Base-by-base conservation (phyloP, 1,284 basidiomycete species). In the Leccinum huronense region DNA sequence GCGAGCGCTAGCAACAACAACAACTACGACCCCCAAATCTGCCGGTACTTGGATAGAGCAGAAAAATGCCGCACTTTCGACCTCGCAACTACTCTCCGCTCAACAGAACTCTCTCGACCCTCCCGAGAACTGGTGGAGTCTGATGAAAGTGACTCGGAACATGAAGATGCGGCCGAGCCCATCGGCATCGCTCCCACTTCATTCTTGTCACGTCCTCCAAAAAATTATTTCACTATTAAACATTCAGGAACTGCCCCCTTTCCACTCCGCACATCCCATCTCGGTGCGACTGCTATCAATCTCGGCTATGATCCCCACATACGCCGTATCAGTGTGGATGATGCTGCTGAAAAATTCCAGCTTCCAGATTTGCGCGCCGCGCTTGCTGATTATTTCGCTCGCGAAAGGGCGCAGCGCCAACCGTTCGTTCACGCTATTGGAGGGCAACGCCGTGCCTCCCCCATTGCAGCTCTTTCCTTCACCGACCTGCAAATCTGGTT, bases 401-500 rank as follows among this genome's bases (percentile, higher is more conserved):
- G 54, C 14, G 54, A 34, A 33, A 19, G 16, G 31, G 31, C 31
- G 31, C n/a, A 33, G 13, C 8, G 16, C 30, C 14, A 34, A 57
- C 31, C 55, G 16, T 57, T 57, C n/a, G n/a, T 57, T 36, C 55
- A 57, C 19, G 4, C 55, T 33, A 14, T 57, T 8, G 31, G 55
- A 10, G 55, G 55, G n/a, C 55, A 9, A 30, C 11, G 55, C 33
- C 55, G 31, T 57, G 55, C 31, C 8, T 36, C 55, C n/a, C 55
- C 33, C 5, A 36, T 10, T 34, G 33, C 33, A 23, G 11, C 30
- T 34, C 55, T 36, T 31, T 16, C 55, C 34, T 57, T 57, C 55
- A 57, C 55, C 16, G 31, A 33, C 31, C n/a, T 57, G 16, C 55
- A 57, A n/a, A 57, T 57, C 14, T 36, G 55, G 55, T 57, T 19